Base-by-base conservation (phyloP, 2,329 filamentous ascomycete genomes). In the Bipolaris gigantea region DNA sequence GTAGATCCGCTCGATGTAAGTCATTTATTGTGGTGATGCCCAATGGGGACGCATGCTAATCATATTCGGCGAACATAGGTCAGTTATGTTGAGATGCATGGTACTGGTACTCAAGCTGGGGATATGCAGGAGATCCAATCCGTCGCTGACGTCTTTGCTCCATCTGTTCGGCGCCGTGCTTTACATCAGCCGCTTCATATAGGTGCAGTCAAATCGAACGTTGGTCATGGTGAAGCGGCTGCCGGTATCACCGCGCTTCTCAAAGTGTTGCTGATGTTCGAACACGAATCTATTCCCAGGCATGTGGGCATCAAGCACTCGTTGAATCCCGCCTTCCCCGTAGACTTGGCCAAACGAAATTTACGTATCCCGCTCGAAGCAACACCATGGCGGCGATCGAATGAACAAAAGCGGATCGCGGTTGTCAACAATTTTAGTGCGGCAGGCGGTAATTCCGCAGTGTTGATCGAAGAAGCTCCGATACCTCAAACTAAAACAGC, bases 191-290 rank as follows among this genome's bases (percentile, higher is more conserved):
- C 43, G 18, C 58, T 74, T 1, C 38, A 56, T 27, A 13, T 74
- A 1, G 66, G 64, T 5, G 56, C 70, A 1, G 59, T 68, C 32
- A 75, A 75, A 48, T 53, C 62, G 2, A 69, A 70, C 39, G 58
- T 73, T 30, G 73, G 72, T 11, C 73, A 75, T 49, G 53, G 56
- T 15, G 74, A 76, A 55, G 60, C 65, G 4, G 69, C 65, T 39
- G 57, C 71, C 6, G 73, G 73, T 21, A 54, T 68, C 0, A 53
- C 59, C 5, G 48, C 62, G 1, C 42, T 76, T 3, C 59, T 73
- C 30, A 76, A 75, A 47, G 62, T 63, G 1, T 45, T 76, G 10
- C 53, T 75, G 32, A 70, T 61, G 38, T 27, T n/a, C 2, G 30
- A 49, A n/a, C 42, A 42, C 30, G 8, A 4, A 15, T 30, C 38